Percentiles rank a stretch among this genome's conserved stretches.
phyloP scores from a whole-genome alignment of 768 basidiomycete species.

The Tephrocybe sp. region DNA sequence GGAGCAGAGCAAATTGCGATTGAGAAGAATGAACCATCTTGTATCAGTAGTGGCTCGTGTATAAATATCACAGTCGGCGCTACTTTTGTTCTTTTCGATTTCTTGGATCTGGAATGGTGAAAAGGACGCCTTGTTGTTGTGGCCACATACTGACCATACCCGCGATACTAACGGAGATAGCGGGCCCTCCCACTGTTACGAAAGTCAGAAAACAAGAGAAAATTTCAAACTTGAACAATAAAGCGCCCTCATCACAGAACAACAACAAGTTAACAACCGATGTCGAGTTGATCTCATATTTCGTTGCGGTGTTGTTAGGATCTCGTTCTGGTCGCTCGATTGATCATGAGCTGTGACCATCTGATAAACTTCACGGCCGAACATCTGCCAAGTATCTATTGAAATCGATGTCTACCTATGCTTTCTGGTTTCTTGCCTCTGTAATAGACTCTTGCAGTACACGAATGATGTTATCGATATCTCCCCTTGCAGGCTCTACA shows the following conservation, averaged over 20 bases:
- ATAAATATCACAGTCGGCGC: too few relatives aligned
- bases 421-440: constrained; percentile 35
- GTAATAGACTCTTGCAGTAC: constrained; percentile 59
- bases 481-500: constrained; percentile 64
- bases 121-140: constrained; percentile 3
- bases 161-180: too few relatives aligned
- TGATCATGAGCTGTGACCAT: neutral
- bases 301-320: neutral
- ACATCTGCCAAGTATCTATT: neutral
- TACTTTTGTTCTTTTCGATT: neutral
- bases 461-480: constrained; percentile 69
- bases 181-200: too few relatives aligned
- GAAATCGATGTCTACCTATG: constrained; percentile 3
- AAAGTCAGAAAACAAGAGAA: too few relatives aligned
- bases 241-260: too few relatives aligned
- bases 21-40: neutral
- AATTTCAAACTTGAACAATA: too few relatives aligned
- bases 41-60: neutral
- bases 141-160: neutral
- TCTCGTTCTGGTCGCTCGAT: neutral
- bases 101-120: neutral
- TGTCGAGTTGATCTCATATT: neutral
- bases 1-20: too few relatives aligned
- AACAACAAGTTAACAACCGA: too few relatives aligned
- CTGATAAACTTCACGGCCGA: too few relatives aligned